A percentile compares a stretch with the other conserved stretches of the same genome.
These are phyloP conservation scores for Barnettozyma hawaiiensis DNA, from an alignment of 1,139 yeast species.

Conservation along the genomic window DNA sequence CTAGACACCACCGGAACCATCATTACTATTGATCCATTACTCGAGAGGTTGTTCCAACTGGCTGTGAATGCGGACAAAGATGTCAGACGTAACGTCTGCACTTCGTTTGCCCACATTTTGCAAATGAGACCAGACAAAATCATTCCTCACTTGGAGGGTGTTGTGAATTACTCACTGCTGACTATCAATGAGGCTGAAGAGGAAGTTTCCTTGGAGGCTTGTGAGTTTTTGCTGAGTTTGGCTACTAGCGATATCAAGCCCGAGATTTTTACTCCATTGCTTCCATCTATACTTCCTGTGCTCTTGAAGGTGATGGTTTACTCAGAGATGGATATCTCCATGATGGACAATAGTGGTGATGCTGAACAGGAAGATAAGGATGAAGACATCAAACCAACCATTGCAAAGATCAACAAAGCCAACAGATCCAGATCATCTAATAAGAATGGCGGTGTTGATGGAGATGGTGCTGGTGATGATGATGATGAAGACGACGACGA, in stretches of 20 bases:
- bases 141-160: conserved; percentile 76
- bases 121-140: conserved; percentile 80
- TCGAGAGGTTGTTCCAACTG: conserved; percentile 57
- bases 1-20: conserved; percentile 61
- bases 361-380: conserved; percentile 82
- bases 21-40: conserved; percentile 59
- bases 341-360: conserved; percentile 68
- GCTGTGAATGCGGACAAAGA: conserved; percentile 53
- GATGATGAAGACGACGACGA: conserved; percentile 47
- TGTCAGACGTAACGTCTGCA: conserved; percentile 72
- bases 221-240: conserved; percentile 80
- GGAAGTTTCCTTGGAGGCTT: conserved; percentile 82
- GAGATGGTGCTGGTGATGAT: conserved; percentile 47
- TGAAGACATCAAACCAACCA: conserved; percentile 80
- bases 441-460: conserved; percentile 29
- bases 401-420: conserved; percentile 63
- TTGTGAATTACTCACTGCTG: conserved; percentile 77
- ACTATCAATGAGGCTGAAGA: conserved; percentile 62
- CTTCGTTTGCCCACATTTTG: conserved; percentile 67
- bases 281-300: conserved; percentile 64
- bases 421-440: conserved; percentile 37
- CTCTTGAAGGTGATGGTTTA: conserved; percentile 81
- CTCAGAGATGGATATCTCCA: conserved; percentile 71
- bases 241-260: conserved; percentile 56
- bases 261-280: conserved; percentile 47